Conservation (phyloP, 108 stramenopile genomes). For the Nitzschia sp. region DNA sequence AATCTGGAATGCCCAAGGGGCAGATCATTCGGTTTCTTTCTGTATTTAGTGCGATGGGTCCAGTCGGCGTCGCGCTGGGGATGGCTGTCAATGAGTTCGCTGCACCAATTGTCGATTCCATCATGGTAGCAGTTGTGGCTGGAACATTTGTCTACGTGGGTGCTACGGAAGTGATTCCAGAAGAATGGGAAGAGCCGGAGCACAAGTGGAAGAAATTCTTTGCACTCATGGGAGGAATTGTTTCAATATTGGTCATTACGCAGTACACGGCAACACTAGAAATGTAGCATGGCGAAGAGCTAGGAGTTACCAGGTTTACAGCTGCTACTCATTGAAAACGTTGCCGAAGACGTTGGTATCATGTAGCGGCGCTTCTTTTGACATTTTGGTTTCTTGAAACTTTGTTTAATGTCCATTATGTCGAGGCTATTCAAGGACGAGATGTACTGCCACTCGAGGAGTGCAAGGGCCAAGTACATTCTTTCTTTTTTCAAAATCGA, state of each 20-base stretch:
- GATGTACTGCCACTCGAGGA: too few relatives aligned
- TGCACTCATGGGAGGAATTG: slow-evolving; percentile 79
- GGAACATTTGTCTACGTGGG: slow-evolving; percentile 99
- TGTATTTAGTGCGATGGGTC: slow-evolving; percentile 89
- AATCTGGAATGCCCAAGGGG: slow-evolving; percentile 89
- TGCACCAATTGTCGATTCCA: slow-evolving; percentile 89
- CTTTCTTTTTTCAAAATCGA: too few relatives aligned
- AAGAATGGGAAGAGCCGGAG: slow-evolving; percentile 92
- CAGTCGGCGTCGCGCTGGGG: slow-evolving; percentile 81
- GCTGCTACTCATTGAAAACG: too few relatives aligned
- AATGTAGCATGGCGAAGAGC: slow-evolving; percentile 6
- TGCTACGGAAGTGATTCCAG: slow-evolving; percentile 96
- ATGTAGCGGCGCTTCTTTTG: too few relatives aligned
- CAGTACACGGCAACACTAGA: slow-evolving; percentile 82
- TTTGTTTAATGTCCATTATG: too few relatives aligned
- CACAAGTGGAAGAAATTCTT: slow-evolving; percentile 95
- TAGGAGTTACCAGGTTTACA: too few relatives aligned
- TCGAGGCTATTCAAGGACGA: too few relatives aligned
- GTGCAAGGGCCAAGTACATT: too few relatives aligned
- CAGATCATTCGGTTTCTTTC: slow-evolving; percentile 81
- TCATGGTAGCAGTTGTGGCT: slow-evolving; percentile 94
- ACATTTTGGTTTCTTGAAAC: too few relatives aligned
- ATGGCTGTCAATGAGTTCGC: slow-evolving; percentile 90
- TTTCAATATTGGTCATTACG: slow-evolving; percentile 81
- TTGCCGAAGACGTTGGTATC: too few relatives aligned